phyloP scores from a whole-genome alignment of 306 rosid genomes.

The Prunus mume region DNA sequence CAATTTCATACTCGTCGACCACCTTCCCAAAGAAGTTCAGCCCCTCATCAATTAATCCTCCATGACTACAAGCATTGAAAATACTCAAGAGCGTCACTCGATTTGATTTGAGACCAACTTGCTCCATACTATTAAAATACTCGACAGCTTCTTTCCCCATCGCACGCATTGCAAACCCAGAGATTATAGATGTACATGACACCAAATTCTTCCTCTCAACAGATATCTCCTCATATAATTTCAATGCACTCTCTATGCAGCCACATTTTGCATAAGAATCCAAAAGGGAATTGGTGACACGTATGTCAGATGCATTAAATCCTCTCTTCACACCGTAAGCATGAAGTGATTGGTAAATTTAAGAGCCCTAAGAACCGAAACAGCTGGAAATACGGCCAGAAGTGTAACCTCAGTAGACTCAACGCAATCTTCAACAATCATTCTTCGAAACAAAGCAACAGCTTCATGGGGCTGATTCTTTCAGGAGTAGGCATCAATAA shows the following conservation, averaged over 20 bases:
- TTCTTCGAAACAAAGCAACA: background rate
- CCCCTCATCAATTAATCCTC: conserved; percentile 71
- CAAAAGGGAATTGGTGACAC: conserved; percentile 52
- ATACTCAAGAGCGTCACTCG: conserved; percentile 46
- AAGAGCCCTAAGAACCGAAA: conserved; percentile 54
- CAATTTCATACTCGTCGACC: conserved; percentile 43
- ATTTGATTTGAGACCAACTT: conserved; percentile 58
- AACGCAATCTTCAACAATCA: conserved; percentile 22
- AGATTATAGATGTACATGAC: conserved; percentile 66
- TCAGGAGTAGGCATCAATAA: background rate
- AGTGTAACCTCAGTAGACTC: conserved; percentile 58
- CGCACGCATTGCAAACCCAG: conserved; percentile 64
- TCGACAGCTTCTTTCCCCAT: conserved; percentile 54
- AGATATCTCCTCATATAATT: conserved; percentile 47
- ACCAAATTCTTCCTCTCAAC: conserved; percentile 50
- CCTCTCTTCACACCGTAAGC: conserved; percentile 66
- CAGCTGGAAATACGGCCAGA: conserved; percentile 52
- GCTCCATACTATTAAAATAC: conserved; percentile 50
- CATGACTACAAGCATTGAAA: conserved; percentile 70
- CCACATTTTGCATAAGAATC: conserved; percentile 77
- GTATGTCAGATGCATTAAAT: conserved; percentile 46
- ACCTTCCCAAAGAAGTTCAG: conserved; percentile 52
- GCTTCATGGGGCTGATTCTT: background rate
- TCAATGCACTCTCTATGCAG: conserved; percentile 50
- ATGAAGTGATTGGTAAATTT: conserved; percentile 51